Conservation (phyloP, 345 rosid species). For the Camelina sativa region DNA sequence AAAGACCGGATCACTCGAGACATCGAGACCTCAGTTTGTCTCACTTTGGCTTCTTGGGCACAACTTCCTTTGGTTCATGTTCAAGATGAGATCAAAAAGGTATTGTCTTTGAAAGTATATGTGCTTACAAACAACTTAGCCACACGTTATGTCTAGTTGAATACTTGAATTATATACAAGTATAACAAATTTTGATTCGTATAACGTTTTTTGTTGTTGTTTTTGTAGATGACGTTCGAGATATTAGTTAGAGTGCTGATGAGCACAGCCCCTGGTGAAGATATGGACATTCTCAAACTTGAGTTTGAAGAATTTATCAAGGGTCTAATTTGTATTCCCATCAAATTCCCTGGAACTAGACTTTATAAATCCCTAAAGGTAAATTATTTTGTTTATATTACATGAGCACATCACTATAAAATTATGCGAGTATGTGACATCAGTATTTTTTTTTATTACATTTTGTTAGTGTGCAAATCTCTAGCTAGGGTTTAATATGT, state of each 20-base stretch:
- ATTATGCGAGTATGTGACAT: too few species aligned
- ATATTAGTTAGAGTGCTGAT: constrained; percentile 74
- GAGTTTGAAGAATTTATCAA: constrained; percentile 89
- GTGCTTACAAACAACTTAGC: not conserved
- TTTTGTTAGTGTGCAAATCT: constrained; percentile 1
- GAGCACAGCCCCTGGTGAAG: constrained; percentile 72
- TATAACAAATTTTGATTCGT: constrained; percentile 11
- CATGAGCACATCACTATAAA: not conserved
- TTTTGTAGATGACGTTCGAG: constrained; percentile 68
- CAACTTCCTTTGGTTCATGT: constrained; percentile 51
- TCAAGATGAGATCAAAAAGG: constrained; percentile 83
- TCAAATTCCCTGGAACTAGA: constrained; percentile 89
- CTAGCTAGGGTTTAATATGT: not conserved
- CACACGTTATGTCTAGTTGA: not conserved
- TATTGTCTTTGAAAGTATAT: constrained; percentile 16
- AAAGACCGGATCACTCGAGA: constrained; percentile 65
- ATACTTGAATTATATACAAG: not conserved
- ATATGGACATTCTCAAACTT: constrained; percentile 61
- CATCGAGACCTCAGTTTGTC: constrained; percentile 61
- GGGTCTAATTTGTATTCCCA: constrained; percentile 88
- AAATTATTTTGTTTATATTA: not conserved
- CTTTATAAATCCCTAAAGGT: constrained; percentile 89
- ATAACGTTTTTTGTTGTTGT: not conserved
- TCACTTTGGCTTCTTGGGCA: constrained; percentile 66
- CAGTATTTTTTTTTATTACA: not conserved